Base-by-base conservation (phyloP, 805 yeast genomes). In the Starmera caribaea region DNA sequence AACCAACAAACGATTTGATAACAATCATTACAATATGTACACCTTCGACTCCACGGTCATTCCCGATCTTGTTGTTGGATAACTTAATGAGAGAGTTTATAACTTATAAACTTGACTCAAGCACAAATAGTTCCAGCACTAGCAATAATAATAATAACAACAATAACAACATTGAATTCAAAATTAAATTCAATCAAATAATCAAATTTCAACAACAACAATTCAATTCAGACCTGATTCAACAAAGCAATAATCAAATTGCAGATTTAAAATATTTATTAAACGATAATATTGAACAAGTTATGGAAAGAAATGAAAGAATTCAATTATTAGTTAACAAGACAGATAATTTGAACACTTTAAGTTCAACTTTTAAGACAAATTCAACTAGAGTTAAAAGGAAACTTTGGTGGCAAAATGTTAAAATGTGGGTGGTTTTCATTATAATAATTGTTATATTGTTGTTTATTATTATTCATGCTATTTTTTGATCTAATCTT, bases 221-320 rank as follows among this genome's bases (percentile, higher is more conserved):
- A 41, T 51, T 61, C 52, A 41, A 63, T 55, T 32, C 41, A 57
- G 21, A 53, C 45, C 34, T 43, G 9, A 13, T 47, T n/a, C 43
- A 67, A 41, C 36, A 65, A 8, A 73, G 71, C 5, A 68, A 64
- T 36, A 70, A 65, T 37, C 82, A 78, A 36, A 66, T 76, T 5
- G 69, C 69, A 32, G 78, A 76, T 49, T 76, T 78, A 7, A 63
- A 76, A 40, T 67, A 65, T 32, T 54, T 78, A 36, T 70, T 78
- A 79, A 69, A 73, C 46, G 78, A 75, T 38, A 78, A 78, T 46
- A 74, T 79, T 40, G 79, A 73, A 46, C 74, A 71, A 48, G 65
- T 78, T 2, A 54, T 78, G 47, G 70, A 68, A 40, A 59, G 85
- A 41, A 82, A 82, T 7, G 84, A 78, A 46, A 68, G 75, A 44